Base-by-base conservation (phyloP, 768 basidiomycete genomes). In the Russula emetica region DNA sequence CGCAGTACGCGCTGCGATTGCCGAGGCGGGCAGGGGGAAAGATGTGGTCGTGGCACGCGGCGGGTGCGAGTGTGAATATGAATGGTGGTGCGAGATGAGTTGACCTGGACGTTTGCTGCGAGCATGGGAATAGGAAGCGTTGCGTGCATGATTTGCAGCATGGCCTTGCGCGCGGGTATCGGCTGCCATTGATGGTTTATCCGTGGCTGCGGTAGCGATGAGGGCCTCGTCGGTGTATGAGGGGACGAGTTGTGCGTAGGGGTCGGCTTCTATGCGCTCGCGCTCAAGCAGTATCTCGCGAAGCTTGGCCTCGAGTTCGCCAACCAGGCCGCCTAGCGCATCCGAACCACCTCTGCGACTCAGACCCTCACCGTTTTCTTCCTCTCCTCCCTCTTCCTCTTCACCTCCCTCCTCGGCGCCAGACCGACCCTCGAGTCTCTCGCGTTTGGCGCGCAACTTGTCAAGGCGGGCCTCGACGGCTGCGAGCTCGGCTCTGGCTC, bases 231-330 rank as follows among this genome's bases (percentile, higher is more conserved):
- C 60, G 50, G 50, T 6, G 20, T 32, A 47, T 13, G 50, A 22
- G 24, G 52, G 52, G 22, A 68, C 64, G 54, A 70, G 63, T 62
- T 72, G 74, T 18, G 69, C 72, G 42, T 70, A 72, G 5, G 73
- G 74, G 58, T 74, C 73, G 52, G 63, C 54, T 63, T 78, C 74
- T 57, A 76, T 66, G 62, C 76, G 59, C 70, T 85, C 84, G 24
- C 89, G 81, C 73, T 92, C 86, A 28, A 76, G 76, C 67, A 83
- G 80, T 55, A 89, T 74, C 49, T 81, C 81, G 63, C 76, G 76
- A 49, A 92, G 76, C 72, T 86, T 83, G 55, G 82, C 80, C 73
- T 90, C 89, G 47, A 93, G 78, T 64, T 88, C 88, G 1, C 80
- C 80, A 20, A 93, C 77, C 16, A 80, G 62, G 18, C 72, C 73